A percentile compares a stretch with the other conserved stretches of the same genome.
Conservation (phyloP, 345 rosid genomes). For the Gossypium arboreum region DNA sequence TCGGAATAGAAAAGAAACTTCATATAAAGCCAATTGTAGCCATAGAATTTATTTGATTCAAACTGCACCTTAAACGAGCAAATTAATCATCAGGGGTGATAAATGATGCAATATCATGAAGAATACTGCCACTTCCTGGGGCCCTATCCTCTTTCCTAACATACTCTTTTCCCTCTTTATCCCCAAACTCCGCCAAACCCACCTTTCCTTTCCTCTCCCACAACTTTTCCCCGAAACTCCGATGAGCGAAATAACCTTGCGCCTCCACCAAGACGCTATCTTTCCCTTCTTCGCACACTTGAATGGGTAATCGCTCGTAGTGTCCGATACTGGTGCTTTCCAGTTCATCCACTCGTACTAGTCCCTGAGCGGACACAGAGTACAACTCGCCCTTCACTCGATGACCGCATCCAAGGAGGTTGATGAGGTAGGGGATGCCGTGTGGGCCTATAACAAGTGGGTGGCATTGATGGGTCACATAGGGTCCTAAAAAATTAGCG, state of each 20-base stretch:
- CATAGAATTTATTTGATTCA: no score
- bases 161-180: background rate
- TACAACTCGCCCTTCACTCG: constrained; percentile 63
- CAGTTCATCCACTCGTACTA: constrained; percentile 51
- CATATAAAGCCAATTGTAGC: no score
- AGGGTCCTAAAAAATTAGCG: constrained; percentile 45
- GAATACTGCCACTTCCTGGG: constrained; percentile 14
- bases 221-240: constrained; percentile 51
- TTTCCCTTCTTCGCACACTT: constrained; percentile 20
- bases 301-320: constrained; percentile 60
- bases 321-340: constrained; percentile 54
- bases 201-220: constrained; percentile 49
- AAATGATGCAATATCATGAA: constrained; percentile 38
- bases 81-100: no score
- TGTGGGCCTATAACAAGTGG: constrained; percentile 73
- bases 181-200: constrained; percentile 48
- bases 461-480: constrained; percentile 35
- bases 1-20: no score
- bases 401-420: constrained; percentile 47
- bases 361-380: constrained; percentile 48
- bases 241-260: constrained; percentile 61
- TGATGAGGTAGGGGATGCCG: constrained; percentile 67
- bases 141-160: constrained; percentile 38
- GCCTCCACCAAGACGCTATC: constrained; percentile 34
- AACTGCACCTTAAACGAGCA: no score